Evolutionary conservation across 2,329 filamentous ascomycete genomes (phyloP), one percentile per base, ranked within the genome.

Genomic region (Cadophora gregata): DNA sequence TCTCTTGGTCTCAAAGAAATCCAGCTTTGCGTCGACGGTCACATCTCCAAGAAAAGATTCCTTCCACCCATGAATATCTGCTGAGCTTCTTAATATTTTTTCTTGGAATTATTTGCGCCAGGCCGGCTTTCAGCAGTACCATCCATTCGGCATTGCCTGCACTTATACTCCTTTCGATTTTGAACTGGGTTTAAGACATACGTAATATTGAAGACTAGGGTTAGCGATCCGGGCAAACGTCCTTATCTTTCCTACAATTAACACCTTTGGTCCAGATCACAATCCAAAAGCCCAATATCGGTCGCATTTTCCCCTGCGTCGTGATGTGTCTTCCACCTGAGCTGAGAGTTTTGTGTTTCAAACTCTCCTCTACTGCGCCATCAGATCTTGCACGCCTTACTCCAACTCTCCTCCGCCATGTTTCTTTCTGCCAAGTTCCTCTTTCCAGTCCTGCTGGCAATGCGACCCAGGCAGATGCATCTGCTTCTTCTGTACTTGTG

Each of bases 301-400:
- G 55, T 58, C 33, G 4, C 16, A 1, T 36, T 29, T 53, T 38
- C 59, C 24, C 21, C 16, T 27, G 25, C 55, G 33, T 33, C 36
- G 61, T 56, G 33, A 78, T 77, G 75, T 77, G 74, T 65, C 68
- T 77, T 38, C 84, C 83, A 6, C 81, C 87, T 48, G 87, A 90
- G 73, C 82, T 93, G 19, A 83, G 85, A 67, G 85, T 89, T 59
- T 81, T 93, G 53, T 91, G 87, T 73, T 86, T 88, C 68, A 88
- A 88, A 70, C 83, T 97, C 71, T 89, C 89, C 1, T 89, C 91
- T 0, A 90, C 91, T 12, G 84, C 91, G 0, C 83, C 87, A n/a
- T 81, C 87, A 56, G 88, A 95, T 70, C 87, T 97, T 5, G 92
- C 93, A 65, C 85, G 86, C 63, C 84, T 93, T 59, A 85, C 92